Evolutionary conservation across 352 stramenopile species (phyloP), one percentile per base, ranked within the genome.

Genomic region (Globisporangium canariense): DNA sequence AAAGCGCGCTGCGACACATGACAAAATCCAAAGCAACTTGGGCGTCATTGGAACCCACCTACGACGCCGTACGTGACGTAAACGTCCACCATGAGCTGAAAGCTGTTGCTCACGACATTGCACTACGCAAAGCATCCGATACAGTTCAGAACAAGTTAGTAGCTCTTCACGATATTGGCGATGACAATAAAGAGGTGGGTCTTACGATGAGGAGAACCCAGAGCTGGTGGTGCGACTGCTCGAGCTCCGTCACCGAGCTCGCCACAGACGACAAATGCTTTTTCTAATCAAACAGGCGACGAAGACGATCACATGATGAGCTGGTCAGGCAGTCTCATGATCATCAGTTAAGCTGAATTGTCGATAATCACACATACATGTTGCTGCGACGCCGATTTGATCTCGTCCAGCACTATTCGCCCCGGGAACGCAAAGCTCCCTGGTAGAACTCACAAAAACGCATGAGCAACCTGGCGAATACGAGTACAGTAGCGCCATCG

Each of bases 191-290:
- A 57, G 4, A 8, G 11, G 22, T 2, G 14, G 7, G 10, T 25
- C 78, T 56, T 78, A 91, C 82, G 52, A 89, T 62, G 36, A 91
- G 58, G 2, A 91, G 78, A 13, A 79, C 65, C 78, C 81, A 91
- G 2, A 91, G 75, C 56, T 89, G 82, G 40, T 86, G 72, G 45
- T 91, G 77, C 38, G 80, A 87, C 58, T 89, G 78, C 62, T 89
- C 77, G 32, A 91, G 60, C 66, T 91, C 82, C 6, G 63, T 68
- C 16, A 80, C 60, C 6, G 71, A 62, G 11, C 56, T 57, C 0
- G 74, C 79, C 25, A 76, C 58, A 1, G 54, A 30, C 13, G 64
- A 58, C n/a, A 83, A 57, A 47, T 72, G 80, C 57, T 79, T 81
- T 67, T 77, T 67, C 65, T 77, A 46, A 60, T 66, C 38, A 41